A percentile compares a stretch with the other conserved stretches of the same genome.
Evolutionary conservation across 495 filamentous ascomycete species (phyloP).

Genomic region (Talaromyces thailandensis): DNA sequence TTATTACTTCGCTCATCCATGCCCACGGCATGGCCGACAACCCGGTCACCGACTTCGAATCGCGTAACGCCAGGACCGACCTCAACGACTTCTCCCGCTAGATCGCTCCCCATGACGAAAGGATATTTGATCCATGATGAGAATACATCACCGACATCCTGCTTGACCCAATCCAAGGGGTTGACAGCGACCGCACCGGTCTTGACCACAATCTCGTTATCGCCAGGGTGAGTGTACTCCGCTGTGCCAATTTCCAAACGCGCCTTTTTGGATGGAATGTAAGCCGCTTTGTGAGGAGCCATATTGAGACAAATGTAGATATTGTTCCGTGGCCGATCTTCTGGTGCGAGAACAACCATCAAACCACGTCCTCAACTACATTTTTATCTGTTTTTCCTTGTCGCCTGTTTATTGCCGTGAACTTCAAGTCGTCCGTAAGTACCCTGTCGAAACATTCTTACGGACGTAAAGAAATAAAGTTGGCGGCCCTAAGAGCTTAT

Average conservation of each 20-base stretch:
- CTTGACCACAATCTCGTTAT: constrained; percentile 21
- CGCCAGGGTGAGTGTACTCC: not conserved
- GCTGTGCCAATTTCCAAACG: not conserved
- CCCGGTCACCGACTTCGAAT: constrained; percentile 32
- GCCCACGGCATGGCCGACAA: constrained; percentile 10
- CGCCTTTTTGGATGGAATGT: not conserved
- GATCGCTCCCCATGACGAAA: constrained; percentile 41
- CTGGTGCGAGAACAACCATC: no score
- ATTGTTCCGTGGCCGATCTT: no score
- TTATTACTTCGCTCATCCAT: constrained; percentile 6
- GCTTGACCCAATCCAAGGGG: constrained; percentile 38
- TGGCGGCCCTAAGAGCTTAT: no score
- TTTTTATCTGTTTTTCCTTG: no score
- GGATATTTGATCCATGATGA: constrained; percentile 27
- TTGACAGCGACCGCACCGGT: constrained; percentile 38
- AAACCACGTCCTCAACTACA: no score
- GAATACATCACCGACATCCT: constrained; percentile 14
- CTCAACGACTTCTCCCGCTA: constrained; percentile 42
- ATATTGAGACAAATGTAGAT: not conserved
- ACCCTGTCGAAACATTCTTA: no score
- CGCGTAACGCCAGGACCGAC: constrained; percentile 32
- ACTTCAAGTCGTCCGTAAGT: no score
- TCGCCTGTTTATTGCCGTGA: no score
- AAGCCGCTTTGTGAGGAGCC: not conserved
- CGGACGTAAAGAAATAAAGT: no score